Base-by-base conservation (phyloP, 345 rosid genomes). In the Heritiera fomes region DNA sequence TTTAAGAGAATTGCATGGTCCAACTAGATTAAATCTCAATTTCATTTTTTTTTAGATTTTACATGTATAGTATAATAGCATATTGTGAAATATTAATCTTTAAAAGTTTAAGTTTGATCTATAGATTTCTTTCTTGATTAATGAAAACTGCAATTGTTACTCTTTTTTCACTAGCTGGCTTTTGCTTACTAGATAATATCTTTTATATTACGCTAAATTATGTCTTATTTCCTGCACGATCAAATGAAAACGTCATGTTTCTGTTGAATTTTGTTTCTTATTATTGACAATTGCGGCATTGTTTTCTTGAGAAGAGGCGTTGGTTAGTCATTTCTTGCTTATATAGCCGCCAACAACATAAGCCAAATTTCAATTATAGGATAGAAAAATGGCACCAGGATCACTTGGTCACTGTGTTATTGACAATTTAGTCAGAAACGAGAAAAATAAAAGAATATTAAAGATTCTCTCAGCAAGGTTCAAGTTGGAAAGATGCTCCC, bases 281-380 rank as follows among this genome's bases (percentile, higher is more conserved):
- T 55, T 73, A 9, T 0, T 60, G 66, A 62, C 41, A 62, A 32
- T 62, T 32, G 66, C 4, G 9, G 34, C 3, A 49, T 73, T 60
- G 32, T 18, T 18, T 52, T 18, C 10, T 55, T 52, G 28, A n/a
- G 18, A 40, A n/a, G 34, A 32, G 32, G 15, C 34, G 76, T 40
- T 73, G 50, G 64, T 34, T 38, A 10, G 76, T 73, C 76, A 73
- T 5, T 73, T 73, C 63, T 55, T 34, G 38, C n/a, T 34, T 53
- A 3, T 20, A 10, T 2, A 34, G 38, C 38, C 38, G 38, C 38
- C 38, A 34, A 34, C 38, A 34, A 34, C 38, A 34, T 34, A 34
- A 34, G 3, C 38, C 38, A 34, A 34, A 34, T 34, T 34, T 34
- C 3, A 34, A 34, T 34, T 34, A 34, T 34, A 20, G 4, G 43